Conservation (phyloP, 1,284 basidiomycete genomes). For the Trichosporon asahii region DNA sequence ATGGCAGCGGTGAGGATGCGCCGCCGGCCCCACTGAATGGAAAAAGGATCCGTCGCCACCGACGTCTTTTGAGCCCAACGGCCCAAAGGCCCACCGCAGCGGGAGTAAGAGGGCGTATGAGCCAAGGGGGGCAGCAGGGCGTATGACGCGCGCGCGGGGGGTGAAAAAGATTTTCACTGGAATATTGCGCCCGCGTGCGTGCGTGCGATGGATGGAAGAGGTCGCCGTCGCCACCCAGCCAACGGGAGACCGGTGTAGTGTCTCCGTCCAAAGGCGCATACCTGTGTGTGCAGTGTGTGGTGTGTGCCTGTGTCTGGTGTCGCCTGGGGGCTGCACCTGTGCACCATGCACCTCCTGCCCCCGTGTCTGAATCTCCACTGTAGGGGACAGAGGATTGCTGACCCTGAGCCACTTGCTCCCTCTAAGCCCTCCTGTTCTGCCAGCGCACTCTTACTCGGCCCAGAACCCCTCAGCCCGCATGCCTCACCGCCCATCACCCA, state of each 20-base stretch:
- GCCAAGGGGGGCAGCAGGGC: not conserved
- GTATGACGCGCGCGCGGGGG: not conserved
- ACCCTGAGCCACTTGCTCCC: not conserved
- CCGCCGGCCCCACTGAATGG: not conserved
- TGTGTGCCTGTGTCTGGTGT: not conserved
- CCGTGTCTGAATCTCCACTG: not conserved
- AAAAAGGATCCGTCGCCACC: constrained; percentile 6
- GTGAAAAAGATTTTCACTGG: constrained; percentile 8
- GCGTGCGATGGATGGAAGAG: not conserved
- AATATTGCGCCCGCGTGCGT: not conserved
- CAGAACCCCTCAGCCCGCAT: not conserved
- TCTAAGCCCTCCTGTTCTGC: not conserved
- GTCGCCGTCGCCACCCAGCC: not conserved
- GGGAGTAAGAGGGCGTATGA: not conserved
- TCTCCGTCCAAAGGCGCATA: not conserved
- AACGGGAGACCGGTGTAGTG: not conserved
- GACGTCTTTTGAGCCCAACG: too few species aligned
- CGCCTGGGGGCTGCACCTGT: not conserved
- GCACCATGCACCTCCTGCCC: not conserved
- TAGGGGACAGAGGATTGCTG: not conserved
- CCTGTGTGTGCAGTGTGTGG: too few species aligned
- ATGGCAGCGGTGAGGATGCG: not conserved
- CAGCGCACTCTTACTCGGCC: not conserved
- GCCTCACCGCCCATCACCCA: not conserved
- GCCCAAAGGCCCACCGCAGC: not conserved